These are phyloP conservation scores for Alternaria brassicicola DNA, from an alignment of 2,329 filamentous ascomycete species.

Conservation along the genomic window DNA sequence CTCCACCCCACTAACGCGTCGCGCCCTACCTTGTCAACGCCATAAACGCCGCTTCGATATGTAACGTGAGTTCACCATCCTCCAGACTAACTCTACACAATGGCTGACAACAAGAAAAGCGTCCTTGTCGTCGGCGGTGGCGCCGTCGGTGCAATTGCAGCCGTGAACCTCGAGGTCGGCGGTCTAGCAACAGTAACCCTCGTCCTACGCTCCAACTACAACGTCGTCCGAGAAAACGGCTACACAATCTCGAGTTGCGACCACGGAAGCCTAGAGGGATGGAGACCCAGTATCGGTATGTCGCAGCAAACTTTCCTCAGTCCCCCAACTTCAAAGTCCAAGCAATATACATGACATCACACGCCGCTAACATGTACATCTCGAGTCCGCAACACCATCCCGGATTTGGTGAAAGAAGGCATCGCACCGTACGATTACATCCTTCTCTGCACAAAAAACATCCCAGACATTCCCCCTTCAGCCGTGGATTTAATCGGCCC, in stretches of 20 bases:
- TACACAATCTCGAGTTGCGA: slow-evolving; percentile 63
- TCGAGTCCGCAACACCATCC: slow-evolving; percentile 57
- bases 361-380: background rate
- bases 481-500: slow-evolving; percentile 58
- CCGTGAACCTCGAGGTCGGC: slow-evolving; percentile 60
- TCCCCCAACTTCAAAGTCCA: background rate
- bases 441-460: slow-evolving; percentile 64
- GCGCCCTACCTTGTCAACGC: slow-evolving; percentile 15
- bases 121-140: slow-evolving; percentile 63
- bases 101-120: slow-evolving; percentile 40
- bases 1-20: slow-evolving; percentile 34
- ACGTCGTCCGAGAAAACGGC: slow-evolving; percentile 54
- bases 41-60: background rate
- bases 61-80: slow-evolving; percentile 5
- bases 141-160: slow-evolving; percentile 63
- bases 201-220: slow-evolving; percentile 64
- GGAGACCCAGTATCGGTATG: slow-evolving; percentile 56
- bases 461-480: slow-evolving; percentile 59
- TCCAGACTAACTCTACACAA: slow-evolving; percentile 10
- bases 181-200: slow-evolving; percentile 60
- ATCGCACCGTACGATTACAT: slow-evolving; percentile 60
- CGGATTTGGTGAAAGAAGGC: slow-evolving; percentile 49
- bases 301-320: background rate
- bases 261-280: slow-evolving; percentile 58
- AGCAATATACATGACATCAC: background rate